Evolutionary conservation across 106 monocot genomes (phyloP).

Genomic region (Dendrobium chrysotoxum): DNA sequence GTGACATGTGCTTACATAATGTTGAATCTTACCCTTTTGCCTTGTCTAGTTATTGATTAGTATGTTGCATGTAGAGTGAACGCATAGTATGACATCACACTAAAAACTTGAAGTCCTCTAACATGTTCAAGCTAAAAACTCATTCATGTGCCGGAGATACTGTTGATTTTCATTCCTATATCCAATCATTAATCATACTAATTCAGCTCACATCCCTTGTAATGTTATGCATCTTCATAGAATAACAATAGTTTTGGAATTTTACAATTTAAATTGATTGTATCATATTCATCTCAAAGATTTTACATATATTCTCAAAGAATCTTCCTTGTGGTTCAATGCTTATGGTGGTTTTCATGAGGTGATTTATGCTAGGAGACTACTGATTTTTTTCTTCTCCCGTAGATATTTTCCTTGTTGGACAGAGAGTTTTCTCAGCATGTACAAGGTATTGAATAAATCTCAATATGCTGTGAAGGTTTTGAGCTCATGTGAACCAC

Average conservation of each 20-base stretch:
- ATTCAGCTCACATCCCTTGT: background rate
- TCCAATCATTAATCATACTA: background rate
- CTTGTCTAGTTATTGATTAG: no score
- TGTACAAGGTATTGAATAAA: background rate
- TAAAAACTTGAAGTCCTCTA: background rate
- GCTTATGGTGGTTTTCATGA: background rate
- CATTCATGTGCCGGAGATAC: background rate
- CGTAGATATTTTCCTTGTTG: background rate
- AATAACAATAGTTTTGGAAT: background rate
- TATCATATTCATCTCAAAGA: background rate
- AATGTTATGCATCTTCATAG: slow-evolving; percentile 1
- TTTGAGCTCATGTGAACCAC: background rate
- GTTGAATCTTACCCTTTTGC: no score
- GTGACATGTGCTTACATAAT: no score
- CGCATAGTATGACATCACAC: background rate
- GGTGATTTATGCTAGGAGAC: background rate
- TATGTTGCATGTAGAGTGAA: background rate
- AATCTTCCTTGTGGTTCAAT: background rate
- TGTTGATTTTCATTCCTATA: background rate
- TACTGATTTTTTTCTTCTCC: background rate
- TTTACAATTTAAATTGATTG: background rate
- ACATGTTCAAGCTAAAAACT: background rate
- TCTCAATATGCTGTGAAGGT: background rate
- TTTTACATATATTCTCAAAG: background rate
- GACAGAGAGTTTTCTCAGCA: background rate